Evolutionary conservation across 2,329 filamentous ascomycete species (phyloP).

Genomic region (Cyanodermella asteris): DNA sequence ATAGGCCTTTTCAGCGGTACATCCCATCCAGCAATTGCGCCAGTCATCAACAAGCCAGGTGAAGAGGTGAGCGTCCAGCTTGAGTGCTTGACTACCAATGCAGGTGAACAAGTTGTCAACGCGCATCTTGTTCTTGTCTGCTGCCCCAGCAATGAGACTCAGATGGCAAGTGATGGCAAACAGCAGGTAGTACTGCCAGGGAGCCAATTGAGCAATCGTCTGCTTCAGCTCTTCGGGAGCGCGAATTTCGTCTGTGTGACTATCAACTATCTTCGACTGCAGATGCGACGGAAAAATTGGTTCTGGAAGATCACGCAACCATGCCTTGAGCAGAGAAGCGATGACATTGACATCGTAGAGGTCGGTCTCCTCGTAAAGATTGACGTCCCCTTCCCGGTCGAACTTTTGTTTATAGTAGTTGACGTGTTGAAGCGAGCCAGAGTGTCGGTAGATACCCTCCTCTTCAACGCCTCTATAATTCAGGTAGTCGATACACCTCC

Average conservation of each 20-base stretch:
- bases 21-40: slow-evolving; percentile 93
- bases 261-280: slow-evolving; percentile 58
- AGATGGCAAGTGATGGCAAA: slow-evolving; percentile 96
- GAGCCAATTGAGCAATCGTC: slow-evolving; percentile 79
- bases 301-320: slow-evolving; percentile 84
- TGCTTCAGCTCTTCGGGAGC: slow-evolving; percentile 76
- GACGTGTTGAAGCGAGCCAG: slow-evolving; percentile 72
- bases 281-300: slow-evolving; percentile 74
- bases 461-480: slow-evolving; percentile 90
- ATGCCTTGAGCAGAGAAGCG: slow-evolving; percentile 87
- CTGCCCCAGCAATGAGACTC: slow-evolving; percentile 71
- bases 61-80: slow-evolving; percentile 87
- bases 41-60: slow-evolving; percentile 88
- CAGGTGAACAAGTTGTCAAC: slow-evolving; percentile 86
- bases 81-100: slow-evolving; percentile 94
- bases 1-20: slow-evolving; percentile 67
- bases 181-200: slow-evolving; percentile 92
- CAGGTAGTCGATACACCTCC: slow-evolving; percentile 83
- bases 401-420: slow-evolving; percentile 87
- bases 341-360: slow-evolving; percentile 94
- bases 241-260: slow-evolving; percentile 56
- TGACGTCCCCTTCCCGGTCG: slow-evolving; percentile 73
- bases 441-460: slow-evolving; percentile 80
- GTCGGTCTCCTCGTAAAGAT: slow-evolving; percentile 68
- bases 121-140: slow-evolving; percentile 96